Evolutionary conservation across 2,329 filamentous ascomycete genomes (phyloP).

Genomic region (Paraphaeosphaeria minitans): DNA sequence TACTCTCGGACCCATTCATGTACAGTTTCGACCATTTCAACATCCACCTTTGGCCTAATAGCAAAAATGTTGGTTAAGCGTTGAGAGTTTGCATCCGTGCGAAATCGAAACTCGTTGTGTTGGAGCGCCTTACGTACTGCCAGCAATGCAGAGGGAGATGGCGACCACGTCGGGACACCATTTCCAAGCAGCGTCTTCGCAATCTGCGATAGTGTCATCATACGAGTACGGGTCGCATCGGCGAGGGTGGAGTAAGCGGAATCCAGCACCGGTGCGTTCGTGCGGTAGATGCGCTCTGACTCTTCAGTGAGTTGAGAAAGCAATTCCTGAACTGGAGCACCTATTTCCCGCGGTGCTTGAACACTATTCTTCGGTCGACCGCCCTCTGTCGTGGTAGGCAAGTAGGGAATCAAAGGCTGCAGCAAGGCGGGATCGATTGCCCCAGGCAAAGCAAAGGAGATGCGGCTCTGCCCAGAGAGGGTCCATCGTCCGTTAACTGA

Average conservation of each 20-base stretch:
- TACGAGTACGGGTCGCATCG: slow-evolving; percentile 50
- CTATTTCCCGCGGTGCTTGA: slow-evolving; percentile 53
- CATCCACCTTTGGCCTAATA: slow-evolving; percentile 62
- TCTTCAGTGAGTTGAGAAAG: slow-evolving; percentile 53
- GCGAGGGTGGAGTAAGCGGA: slow-evolving; percentile 56
- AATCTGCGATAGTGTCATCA: slow-evolving; percentile 55
- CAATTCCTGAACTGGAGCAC: slow-evolving; percentile 50
- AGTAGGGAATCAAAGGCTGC: slow-evolving; percentile 55
- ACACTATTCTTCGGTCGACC: slow-evolving; percentile 38
- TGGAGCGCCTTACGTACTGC: slow-evolving; percentile 71
- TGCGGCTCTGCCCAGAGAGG: slow-evolving; percentile 41
- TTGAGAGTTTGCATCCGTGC: slow-evolving; percentile 56
- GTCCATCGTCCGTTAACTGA: slow-evolving; percentile 57
- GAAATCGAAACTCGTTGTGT: slow-evolving; percentile 66
- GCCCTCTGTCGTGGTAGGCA: slow-evolving; percentile 50
- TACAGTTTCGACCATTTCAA: slow-evolving; percentile 58
- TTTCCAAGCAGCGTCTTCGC: slow-evolving; percentile 49
- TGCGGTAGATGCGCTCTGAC: slow-evolving; percentile 55
- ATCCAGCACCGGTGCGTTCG: slow-evolving; percentile 54
- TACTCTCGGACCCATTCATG: slow-evolving; percentile 60
- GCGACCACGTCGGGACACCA: slow-evolving; percentile 27
- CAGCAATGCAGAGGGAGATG: slow-evolving; percentile 61
- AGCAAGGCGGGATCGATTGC: slow-evolving; percentile 55
- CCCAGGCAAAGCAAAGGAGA: slow-evolving; percentile 57
- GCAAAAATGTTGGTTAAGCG: slow-evolving; percentile 65